Evolutionary conservation across 768 basidiomycete genomes (phyloP).

Genomic region (Collybiopsis confluens): DNA sequence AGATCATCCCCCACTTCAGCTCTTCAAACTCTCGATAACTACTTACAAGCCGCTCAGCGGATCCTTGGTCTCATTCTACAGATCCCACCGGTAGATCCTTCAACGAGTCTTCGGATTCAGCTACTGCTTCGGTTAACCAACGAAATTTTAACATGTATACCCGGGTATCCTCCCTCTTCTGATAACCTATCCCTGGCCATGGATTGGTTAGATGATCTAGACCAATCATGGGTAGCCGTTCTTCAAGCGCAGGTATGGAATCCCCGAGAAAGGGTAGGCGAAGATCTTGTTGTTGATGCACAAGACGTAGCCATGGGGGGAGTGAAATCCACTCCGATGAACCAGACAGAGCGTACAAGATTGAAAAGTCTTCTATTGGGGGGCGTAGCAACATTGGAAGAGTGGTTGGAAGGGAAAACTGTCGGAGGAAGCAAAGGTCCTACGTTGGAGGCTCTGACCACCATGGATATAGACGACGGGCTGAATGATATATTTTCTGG

Average conservation of each 20-base stretch:
- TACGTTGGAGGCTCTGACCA: slow-evolving; percentile 37
- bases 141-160: slow-evolving; percentile 56
- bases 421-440: slow-evolving; percentile 22
- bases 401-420: slow-evolving; percentile 49
- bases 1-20: slow-evolving; percentile 48
- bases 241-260: slow-evolving; percentile 68
- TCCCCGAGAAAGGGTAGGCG: slow-evolving; percentile 33
- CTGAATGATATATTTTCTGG: slow-evolving; percentile 62
- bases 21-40: slow-evolving; percentile 54
- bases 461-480: slow-evolving; percentile 52
- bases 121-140: slow-evolving; percentile 71
- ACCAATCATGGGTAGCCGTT: slow-evolving; percentile 69
- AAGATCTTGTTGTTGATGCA: slow-evolving; percentile 39
- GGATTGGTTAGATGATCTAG: slow-evolving; percentile 69
- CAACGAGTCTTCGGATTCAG: slow-evolving; percentile 59
- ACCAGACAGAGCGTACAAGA: slow-evolving; percentile 70
- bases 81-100: slow-evolving; percentile 72
- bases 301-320: slow-evolving; percentile 23
- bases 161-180: slow-evolving; percentile 52
- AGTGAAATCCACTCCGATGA: slow-evolving; percentile 45
- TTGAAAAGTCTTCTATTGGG: slow-evolving; percentile 61
- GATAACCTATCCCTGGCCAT: slow-evolving; percentile 48
- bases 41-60: slow-evolving; percentile 52
- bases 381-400: slow-evolving; percentile 59
- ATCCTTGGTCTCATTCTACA: slow-evolving; percentile 63